phyloP scores from a whole-genome alignment of 1,139 yeast genomes.

The Fermentozyma sake region DNA sequence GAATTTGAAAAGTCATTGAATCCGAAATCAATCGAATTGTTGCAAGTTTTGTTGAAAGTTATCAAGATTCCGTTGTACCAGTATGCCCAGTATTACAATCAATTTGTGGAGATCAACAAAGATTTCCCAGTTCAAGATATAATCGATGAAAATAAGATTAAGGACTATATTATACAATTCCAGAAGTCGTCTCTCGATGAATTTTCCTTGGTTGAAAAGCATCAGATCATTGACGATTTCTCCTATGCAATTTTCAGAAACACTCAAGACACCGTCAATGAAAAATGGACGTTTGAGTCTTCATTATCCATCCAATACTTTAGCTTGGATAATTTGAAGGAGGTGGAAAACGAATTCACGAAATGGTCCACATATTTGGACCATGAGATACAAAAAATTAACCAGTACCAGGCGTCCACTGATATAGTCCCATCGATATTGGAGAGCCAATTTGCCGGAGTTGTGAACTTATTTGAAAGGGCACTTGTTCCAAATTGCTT shows the following conservation, averaged over 20 bases:
- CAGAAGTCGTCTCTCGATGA: slow-evolving; percentile 18
- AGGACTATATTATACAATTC: slow-evolving; percentile 19
- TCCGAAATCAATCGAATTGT: slow-evolving; percentile 14
- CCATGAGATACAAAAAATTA: slow-evolving; percentile 27
- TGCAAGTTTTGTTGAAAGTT: slow-evolving; percentile 38
- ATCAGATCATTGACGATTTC: slow-evolving; percentile 39
- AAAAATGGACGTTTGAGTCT: slow-evolving; percentile 61
- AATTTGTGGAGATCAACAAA: slow-evolving; percentile 41
- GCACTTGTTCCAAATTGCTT: slow-evolving; percentile 55
- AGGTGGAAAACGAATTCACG: slow-evolving; percentile 28
- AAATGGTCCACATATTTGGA: slow-evolving; percentile 54
- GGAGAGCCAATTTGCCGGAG: slow-evolving; percentile 7
- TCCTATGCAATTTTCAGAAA: slow-evolving; percentile 36
- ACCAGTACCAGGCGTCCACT: slow-evolving; percentile 1
- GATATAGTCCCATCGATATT: background rate
- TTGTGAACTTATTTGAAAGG: slow-evolving; percentile 51
- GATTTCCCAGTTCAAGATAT: slow-evolving; percentile 30
- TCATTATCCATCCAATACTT: slow-evolving; percentile 42
- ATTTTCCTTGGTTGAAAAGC: slow-evolving; percentile 26
- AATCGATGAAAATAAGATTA: slow-evolving; percentile 18
- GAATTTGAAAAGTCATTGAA: slow-evolving; percentile 37
- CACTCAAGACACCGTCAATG: slow-evolving; percentile 50
- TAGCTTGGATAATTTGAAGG: slow-evolving; percentile 20
- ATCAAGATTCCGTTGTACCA: slow-evolving; percentile 61
- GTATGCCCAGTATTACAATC: slow-evolving; percentile 59